Conservation (phyloP, 768 basidiomycete species). For the Thelephora ganbajun region DNA sequence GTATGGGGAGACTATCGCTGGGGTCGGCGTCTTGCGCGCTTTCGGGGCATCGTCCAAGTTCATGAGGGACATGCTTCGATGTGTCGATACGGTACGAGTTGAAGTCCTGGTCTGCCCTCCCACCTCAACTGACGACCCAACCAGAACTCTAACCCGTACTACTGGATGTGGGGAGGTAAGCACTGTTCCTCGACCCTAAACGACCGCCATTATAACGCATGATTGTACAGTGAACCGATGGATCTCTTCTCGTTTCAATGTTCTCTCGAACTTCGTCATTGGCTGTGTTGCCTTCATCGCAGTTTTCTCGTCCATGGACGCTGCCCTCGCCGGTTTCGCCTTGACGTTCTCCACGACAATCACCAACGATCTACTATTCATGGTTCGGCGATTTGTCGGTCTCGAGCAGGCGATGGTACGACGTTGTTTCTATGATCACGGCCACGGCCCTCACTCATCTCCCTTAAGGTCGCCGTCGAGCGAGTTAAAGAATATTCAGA, state of each 20-base stretch:
- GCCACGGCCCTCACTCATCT: slow-evolving; percentile 3
- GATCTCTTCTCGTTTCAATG: slow-evolving; percentile 79
- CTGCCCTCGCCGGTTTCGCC: slow-evolving; percentile 77
- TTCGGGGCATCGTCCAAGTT: slow-evolving; percentile 86
- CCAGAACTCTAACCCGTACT: slow-evolving; percentile 58
- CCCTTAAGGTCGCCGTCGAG: slow-evolving; percentile 59
- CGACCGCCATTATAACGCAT: neutral
- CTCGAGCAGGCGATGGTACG: slow-evolving; percentile 86
- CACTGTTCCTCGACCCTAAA: slow-evolving; percentile 1
- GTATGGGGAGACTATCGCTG: slow-evolving; percentile 38
- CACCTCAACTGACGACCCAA: neutral
- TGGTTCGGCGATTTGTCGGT: slow-evolving; percentile 69
- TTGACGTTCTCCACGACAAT: slow-evolving; percentile 74
- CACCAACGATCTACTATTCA: slow-evolving; percentile 38
- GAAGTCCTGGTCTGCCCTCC: neutral
- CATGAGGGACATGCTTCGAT: slow-evolving; percentile 69
- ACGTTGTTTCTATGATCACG: neutral
- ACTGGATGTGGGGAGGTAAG: slow-evolving; percentile 85
- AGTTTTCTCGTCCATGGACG: slow-evolving; percentile 61
- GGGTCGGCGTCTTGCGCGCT: slow-evolving; percentile 49
- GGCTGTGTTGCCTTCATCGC: slow-evolving; percentile 59
- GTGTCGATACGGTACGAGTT: slow-evolving; percentile 58
- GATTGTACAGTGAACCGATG: slow-evolving; percentile 64
- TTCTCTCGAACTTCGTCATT: slow-evolving; percentile 58
- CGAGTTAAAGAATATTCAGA: slow-evolving; percentile 89